These are phyloP conservation scores for Pythium apleroticum DNA, from an alignment of 352 stramenopile species.

Conservation along the genomic window DNA sequence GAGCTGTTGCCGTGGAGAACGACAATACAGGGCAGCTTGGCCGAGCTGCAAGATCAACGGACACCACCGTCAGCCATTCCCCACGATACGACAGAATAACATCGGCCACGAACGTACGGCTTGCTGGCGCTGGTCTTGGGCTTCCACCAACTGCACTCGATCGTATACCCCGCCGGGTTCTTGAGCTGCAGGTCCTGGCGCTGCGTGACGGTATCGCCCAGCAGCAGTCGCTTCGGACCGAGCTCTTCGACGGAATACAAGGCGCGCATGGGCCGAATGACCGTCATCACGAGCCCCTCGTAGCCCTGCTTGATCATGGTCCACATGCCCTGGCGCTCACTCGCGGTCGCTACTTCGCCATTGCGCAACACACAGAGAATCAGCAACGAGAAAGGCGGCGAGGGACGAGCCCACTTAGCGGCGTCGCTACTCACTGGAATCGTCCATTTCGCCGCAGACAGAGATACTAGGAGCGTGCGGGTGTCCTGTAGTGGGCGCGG, in stretches of 20 bases:
- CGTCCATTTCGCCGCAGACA: conserved; percentile 19
- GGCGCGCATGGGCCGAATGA: conserved; percentile 72
- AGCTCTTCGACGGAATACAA: conserved; percentile 66
- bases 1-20: conserved; percentile 86
- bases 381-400: background rate
- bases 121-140: conserved; percentile 33
- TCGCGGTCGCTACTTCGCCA: conserved; percentile 21
- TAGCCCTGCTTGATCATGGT: conserved; percentile 82
- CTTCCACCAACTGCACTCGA: conserved; percentile 90
- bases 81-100: background rate
- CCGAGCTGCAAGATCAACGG: conserved; percentile 6
- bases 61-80: background rate
- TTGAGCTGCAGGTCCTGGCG: conserved; percentile 74
- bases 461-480: background rate
- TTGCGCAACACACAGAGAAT: background rate
- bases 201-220: conserved; percentile 60
- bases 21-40: conserved; percentile 73
- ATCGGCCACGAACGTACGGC: conserved; percentile 20
- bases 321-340: conserved; percentile 74
- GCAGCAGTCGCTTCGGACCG: conserved; percentile 51
- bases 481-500: background rate
- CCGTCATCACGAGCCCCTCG: conserved; percentile 77
- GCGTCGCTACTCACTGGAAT: conserved; percentile 21
- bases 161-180: conserved; percentile 66
- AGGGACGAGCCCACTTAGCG: background rate